A percentile compares a stretch with the other conserved stretches of the same genome.
These are phyloP conservation scores for Sparassis latifolia DNA, from an alignment of 1,284 basidiomycete species.

Conservation along the genomic window DNA sequence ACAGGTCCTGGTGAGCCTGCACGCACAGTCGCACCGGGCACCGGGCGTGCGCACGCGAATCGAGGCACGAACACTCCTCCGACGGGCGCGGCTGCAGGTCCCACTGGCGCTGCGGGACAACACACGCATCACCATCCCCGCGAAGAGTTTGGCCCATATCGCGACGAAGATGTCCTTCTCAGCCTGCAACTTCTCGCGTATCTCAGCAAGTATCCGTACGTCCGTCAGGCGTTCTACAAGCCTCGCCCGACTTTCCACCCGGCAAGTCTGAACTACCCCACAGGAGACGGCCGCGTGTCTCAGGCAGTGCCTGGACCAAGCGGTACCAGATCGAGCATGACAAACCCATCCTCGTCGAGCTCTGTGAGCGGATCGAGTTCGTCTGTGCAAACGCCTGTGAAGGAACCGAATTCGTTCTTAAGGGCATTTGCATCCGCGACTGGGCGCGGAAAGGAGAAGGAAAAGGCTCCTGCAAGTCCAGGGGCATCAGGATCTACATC, in stretches of 20 bases:
- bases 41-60: constrained; percentile 7
- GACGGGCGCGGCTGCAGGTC: not conserved
- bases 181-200: constrained; percentile 93
- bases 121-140: constrained; percentile 28
- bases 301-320: constrained; percentile 9
- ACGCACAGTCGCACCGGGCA: constrained; percentile 1
- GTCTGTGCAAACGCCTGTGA: constrained; percentile 6
- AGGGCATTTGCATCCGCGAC: constrained; percentile 25
- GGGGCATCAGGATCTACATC: constrained; percentile 7
- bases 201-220: constrained; percentile 96
- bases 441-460: constrained; percentile 29
- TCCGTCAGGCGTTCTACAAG: constrained; percentile 94
- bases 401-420: constrained; percentile 26
- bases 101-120: not conserved
- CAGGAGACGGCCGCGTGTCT: constrained; percentile 6
- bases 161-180: constrained; percentile 92
- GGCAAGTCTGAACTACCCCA: constrained; percentile 41
- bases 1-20: constrained; percentile 2
- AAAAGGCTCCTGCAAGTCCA: constrained; percentile 21
- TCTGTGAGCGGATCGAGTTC: not conserved
- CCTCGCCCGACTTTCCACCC: constrained; percentile 70
- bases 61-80: constrained; percentile 9
- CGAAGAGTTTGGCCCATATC: constrained; percentile 61
- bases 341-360: not conserved
- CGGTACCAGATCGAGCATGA: constrained; percentile 3